These are phyloP conservation scores for Neonectria neomacrospora DNA, from an alignment of 2,329 filamentous ascomycete species.

Conservation along the genomic window DNA sequence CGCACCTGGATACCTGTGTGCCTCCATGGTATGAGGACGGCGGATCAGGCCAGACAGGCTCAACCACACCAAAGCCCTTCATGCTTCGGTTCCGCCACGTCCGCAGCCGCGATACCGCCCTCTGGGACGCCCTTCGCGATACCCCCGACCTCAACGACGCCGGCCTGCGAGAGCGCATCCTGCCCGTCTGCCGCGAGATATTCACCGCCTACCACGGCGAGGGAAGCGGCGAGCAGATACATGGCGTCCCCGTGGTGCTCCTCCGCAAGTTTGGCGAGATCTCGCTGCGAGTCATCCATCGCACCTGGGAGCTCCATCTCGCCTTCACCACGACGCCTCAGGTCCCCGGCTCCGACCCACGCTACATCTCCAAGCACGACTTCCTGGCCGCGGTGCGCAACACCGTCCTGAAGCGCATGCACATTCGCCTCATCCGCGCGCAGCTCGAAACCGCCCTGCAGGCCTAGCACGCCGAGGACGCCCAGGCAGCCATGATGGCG, in stretches of 20 bases:
- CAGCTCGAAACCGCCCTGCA: conserved; percentile 31
- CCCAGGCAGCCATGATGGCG: conserved; percentile 17
- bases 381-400: conserved; percentile 29
- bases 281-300: conserved; percentile 29
- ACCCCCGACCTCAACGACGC: conserved; percentile 19
- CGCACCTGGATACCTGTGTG: conserved; percentile 27
- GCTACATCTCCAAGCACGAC: conserved; percentile 19
- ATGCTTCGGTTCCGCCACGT: conserved; percentile 25
- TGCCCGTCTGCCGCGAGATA: conserved; percentile 30
- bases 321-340: conserved; percentile 26
- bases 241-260: conserved; percentile 33
- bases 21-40: conserved; percentile 25
- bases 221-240: conserved; percentile 19
- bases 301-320: conserved; percentile 37
- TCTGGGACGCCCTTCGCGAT: conserved; percentile 24
- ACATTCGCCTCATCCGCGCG: conserved; percentile 27
- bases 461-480: conserved; percentile 38
- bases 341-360: conserved; percentile 23
- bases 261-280: conserved; percentile 38
- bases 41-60: neutral
- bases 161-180: conserved; percentile 22
- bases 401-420: conserved; percentile 26
- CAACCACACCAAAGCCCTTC: conserved; percentile 14
- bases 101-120: conserved; percentile 21
- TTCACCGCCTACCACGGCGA: conserved; percentile 19